Evolutionary conservation across 2,329 filamentous ascomycete species (phyloP).

Genomic region (Thelonectria olida): DNA sequence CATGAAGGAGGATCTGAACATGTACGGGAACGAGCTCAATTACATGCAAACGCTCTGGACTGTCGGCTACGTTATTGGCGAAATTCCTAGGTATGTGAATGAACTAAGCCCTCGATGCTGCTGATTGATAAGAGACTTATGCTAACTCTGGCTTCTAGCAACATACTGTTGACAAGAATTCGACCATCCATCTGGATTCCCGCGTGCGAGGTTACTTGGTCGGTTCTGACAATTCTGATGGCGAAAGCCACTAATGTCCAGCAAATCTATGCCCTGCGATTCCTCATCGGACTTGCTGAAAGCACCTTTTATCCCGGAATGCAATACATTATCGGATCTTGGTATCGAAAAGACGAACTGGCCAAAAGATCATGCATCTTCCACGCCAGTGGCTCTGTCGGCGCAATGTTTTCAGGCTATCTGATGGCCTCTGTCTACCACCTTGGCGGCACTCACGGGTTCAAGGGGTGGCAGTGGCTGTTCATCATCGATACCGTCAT

Average conservation of each 20-base stretch:
- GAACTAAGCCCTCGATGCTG: neutral
- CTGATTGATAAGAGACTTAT: neutral
- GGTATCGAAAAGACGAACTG: slow-evolving; percentile 54
- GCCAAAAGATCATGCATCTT: slow-evolving; percentile 53
- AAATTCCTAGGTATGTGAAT: slow-evolving; percentile 42
- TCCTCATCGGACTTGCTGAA: slow-evolving; percentile 52
- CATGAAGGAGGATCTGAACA: slow-evolving; percentile 61
- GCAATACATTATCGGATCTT: slow-evolving; percentile 50
- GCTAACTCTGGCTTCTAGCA: slow-evolving; percentile 21
- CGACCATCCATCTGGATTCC: slow-evolving; percentile 54
- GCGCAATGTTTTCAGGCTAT: slow-evolving; percentile 40
- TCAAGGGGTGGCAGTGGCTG: slow-evolving; percentile 57
- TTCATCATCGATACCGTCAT: slow-evolving; percentile 49
- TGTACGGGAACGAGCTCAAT: slow-evolving; percentile 58
- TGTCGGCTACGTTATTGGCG: slow-evolving; percentile 65
- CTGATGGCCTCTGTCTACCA: slow-evolving; percentile 51
- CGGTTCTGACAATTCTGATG: slow-evolving; percentile 41
- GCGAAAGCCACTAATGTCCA: slow-evolving; percentile 42
- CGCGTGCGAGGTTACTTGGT: slow-evolving; percentile 47
- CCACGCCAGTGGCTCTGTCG: slow-evolving; percentile 41
- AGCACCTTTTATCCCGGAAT: slow-evolving; percentile 50
- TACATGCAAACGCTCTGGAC: slow-evolving; percentile 64
- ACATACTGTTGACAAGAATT: slow-evolving; percentile 48
- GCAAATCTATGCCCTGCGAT: slow-evolving; percentile 49
- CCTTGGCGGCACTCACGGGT: slow-evolving; percentile 50